Conservation (phyloP, 306 rosid species). For the Astragalus membranaceus region DNA sequence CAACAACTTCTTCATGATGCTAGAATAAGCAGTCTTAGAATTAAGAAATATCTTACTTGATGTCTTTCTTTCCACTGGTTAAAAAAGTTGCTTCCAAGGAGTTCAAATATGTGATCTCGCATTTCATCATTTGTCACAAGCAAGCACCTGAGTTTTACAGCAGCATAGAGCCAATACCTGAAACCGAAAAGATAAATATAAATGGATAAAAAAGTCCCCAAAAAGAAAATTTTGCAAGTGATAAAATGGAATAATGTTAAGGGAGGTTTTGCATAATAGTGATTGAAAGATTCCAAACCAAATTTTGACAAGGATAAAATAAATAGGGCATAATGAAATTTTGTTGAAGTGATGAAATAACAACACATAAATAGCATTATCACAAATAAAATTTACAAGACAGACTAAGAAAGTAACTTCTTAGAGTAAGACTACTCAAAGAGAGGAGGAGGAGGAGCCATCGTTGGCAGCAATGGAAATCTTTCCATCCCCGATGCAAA, state of each 20-base stretch:
- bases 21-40: background rate
- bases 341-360: background rate
- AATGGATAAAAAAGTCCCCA: background rate
- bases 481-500: too few species aligned
- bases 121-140: conserved; percentile 91
- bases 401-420: background rate
- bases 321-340: background rate
- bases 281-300: conserved; percentile 13
- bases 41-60: conserved; percentile 49
- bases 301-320: background rate
- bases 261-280: background rate
- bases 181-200: conserved; percentile 18
- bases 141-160: conserved; percentile 75
- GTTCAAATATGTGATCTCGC: conserved; percentile 94
- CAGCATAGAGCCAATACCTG: conserved; percentile 92
- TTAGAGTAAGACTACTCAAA: background rate
- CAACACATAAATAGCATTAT: background rate
- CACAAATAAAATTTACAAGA: background rate
- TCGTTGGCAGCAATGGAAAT: too few species aligned
- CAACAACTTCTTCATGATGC: background rate
- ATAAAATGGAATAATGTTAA: background rate
- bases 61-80: conserved; percentile 93
- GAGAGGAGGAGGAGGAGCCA: too few species aligned
- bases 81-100: conserved; percentile 70
- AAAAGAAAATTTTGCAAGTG: background rate